Conservation (phyloP, 306 rosid genomes). For the peach (Prunus persica) region Prunus_persica_NCBIv2 NC_034016.1:17620001-17620500, state of each 20-base stretch:
- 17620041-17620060: not conserved
- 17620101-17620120: constrained; percentile 20
- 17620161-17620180: constrained; percentile 8
- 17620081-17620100: not conserved
- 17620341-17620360: constrained; percentile 24
- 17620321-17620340: not conserved
- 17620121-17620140: constrained; percentile 32
- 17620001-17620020: constrained; percentile 2
- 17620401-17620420: constrained; percentile 23
- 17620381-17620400: constrained; percentile 35
- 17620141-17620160: constrained; percentile 31
- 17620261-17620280: not conserved
- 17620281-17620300: too few species aligned
- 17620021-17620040: not conserved
- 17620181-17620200: constrained; percentile 11
- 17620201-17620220: constrained; percentile 25
- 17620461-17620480: constrained; percentile 35
- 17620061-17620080: not conserved
- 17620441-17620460: constrained; percentile 18
- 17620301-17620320: too few species aligned
- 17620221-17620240: constrained; percentile 21
- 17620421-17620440: constrained; percentile 34
- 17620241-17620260: not conserved
- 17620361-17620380: constrained; percentile 33
- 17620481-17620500: constrained; percentile 34